Base-by-base conservation (phyloP, 371 early-diverging fungal species). In the Entomophthora muscae region DNA sequence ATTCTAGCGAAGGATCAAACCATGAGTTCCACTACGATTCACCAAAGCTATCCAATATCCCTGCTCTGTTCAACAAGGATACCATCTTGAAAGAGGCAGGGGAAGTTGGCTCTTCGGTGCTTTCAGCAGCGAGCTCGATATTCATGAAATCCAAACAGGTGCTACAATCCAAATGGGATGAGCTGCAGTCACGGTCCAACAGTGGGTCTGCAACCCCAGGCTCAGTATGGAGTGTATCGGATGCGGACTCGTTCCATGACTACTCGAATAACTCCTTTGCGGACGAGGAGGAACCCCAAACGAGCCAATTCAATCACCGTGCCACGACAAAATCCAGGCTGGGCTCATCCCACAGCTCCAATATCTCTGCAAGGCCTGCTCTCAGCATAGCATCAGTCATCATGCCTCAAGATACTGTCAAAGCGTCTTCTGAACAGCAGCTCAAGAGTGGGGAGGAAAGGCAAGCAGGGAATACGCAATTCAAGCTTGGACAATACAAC, bases 401-500 rank as follows among this genome's bases (percentile, higher is more conserved):
- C 17, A 68, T 65, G 1, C 66, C 66, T 53, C 66, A 67, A 13
- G 57, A 63, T n/a, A 61, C 69, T 26, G 73, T 68, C 7, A 67
- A 70, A 28, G 72, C 61, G 23, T 51, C 63, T 1, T 2, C 69
- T 0, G 63, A 54, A 13, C 65, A 66, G 13, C 69, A 72, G 30
- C 52, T 79, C 28, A 32, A 62, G 21, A 69, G 66, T 27, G 74
- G 73, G 1, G 77, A 78, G 30, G 59, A 69, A 55, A 80, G 85
- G 61, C 76, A 79, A 13, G 66, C 69, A 27, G 96, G 94, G 55
- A 95, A 93, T 67, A 84, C 80, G 12, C 67, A 70, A 24, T 95
- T 89, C 74, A 93, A 91, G 68, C 74, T 84, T 26, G 95, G 96
- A 0, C 91, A 93, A 69, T 94, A 81, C 73, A 83, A 75, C 27